phyloP scores from a whole-genome alignment of 169 alveolate species.

The Besnoitia besnoiti region DNA sequence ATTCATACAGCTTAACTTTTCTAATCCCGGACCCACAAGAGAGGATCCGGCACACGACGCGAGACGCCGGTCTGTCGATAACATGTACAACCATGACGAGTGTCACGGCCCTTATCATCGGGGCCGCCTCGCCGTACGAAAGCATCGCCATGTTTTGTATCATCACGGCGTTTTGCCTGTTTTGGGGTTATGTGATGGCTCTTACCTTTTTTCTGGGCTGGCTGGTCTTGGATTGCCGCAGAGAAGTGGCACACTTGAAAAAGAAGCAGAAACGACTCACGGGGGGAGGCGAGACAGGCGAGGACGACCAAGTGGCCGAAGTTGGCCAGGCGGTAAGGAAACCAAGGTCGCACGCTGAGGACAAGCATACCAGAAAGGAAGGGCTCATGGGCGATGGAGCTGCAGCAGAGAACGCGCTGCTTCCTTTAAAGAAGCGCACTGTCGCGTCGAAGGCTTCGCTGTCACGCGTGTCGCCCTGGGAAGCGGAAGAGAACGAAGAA shows the following conservation, averaged over 20 bases:
- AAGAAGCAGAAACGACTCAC: background rate
- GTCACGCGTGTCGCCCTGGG: background rate
- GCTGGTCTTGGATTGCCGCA: constrained; percentile 73
- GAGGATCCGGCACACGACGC: constrained; percentile 75
- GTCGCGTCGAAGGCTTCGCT: background rate
- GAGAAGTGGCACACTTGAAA: constrained; percentile 55
- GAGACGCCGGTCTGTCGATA: constrained; percentile 80
- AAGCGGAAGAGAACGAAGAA: background rate
- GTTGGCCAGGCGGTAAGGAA: background rate
- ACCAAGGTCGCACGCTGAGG: background rate
- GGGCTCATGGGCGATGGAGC: background rate
- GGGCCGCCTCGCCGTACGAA: constrained; percentile 73
- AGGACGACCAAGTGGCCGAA: constrained; percentile 28
- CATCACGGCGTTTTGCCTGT: constrained; percentile 77
- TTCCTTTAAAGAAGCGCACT: background rate
- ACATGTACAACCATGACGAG: constrained; percentile 75
- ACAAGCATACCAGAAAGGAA: background rate
- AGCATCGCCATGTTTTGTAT: constrained; percentile 73
- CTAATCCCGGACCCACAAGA: constrained; percentile 75
- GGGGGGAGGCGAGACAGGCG: constrained; percentile 67
- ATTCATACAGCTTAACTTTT: constrained; percentile 78
- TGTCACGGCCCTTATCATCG: constrained; percentile 72
- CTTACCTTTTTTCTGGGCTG: constrained; percentile 74
- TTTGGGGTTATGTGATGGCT: constrained; percentile 72
- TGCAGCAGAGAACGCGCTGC: background rate